These are phyloP conservation scores for Fusarium scirpi DNA, from an alignment of 2,329 filamentous ascomycete species.

Conservation along the genomic window DNA sequence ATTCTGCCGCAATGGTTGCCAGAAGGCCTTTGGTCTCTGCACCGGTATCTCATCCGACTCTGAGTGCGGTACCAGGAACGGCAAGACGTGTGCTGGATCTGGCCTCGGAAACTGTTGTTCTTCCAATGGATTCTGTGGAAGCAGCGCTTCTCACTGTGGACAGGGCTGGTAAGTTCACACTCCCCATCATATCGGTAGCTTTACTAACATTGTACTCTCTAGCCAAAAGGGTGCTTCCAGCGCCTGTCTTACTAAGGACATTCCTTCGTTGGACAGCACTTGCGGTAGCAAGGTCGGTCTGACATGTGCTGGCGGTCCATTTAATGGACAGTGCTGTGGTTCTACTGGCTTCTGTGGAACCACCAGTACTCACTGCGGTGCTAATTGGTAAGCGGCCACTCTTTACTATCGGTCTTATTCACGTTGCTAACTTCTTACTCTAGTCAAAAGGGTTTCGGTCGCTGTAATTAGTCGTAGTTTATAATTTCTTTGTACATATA, in stretches of 20 bases:
- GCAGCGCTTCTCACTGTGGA: constrained; percentile 6
- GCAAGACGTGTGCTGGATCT: constrained; percentile 14
- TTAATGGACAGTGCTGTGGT: constrained; percentile 20
- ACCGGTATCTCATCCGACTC: not conserved
- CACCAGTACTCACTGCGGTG: not conserved
- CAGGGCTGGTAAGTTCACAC: constrained; percentile 6
- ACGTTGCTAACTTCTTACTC: not conserved
- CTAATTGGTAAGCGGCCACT: too few species aligned
- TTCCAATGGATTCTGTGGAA: constrained; percentile 12
- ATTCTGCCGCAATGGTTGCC: constrained; percentile 3
- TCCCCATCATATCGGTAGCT: too few species aligned
- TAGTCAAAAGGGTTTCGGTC: too few species aligned
- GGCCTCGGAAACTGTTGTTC: constrained; percentile 23
- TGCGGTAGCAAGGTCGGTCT: constrained; percentile 15
- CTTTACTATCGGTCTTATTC: too few species aligned
- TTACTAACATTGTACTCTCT: not conserved
- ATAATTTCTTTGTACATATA: too few species aligned
- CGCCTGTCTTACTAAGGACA: not conserved
- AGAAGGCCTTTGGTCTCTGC: constrained; percentile 1
- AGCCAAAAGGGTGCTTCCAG: constrained; percentile 5
- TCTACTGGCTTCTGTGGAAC: constrained; percentile 4
- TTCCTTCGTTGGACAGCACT: not conserved
- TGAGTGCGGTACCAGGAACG: constrained; percentile 13
- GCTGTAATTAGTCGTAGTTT: too few species aligned
- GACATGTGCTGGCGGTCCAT: constrained; percentile 14